Evolutionary conservation across 257 asterid species (phyloP).

Genomic region (Ilex asprella): DNA sequence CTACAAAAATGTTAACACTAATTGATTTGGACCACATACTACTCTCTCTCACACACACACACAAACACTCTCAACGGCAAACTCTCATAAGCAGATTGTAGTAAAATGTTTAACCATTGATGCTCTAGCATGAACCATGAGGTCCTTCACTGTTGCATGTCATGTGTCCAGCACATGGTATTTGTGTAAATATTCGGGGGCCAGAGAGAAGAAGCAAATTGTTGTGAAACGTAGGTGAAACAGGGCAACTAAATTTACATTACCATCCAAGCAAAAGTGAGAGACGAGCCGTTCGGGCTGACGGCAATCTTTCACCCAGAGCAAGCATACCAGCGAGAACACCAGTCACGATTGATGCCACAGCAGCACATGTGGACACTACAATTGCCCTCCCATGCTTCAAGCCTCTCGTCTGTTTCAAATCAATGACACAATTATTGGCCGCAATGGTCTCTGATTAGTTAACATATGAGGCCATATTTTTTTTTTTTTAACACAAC

Average conservation of each 20-base stretch:
- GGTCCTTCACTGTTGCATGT: not conserved
- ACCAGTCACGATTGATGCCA: conserved; percentile 94
- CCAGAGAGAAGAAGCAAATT: not conserved
- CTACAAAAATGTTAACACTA: not conserved
- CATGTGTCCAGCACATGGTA: not conserved
- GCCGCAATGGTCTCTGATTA: not conserved
- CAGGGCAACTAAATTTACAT: conserved; percentile 2
- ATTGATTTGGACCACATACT: not conserved
- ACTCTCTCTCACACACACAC: not conserved
- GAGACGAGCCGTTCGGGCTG: conserved; percentile 72
- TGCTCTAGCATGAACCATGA: not conserved
- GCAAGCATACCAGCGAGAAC: conserved; percentile 98
- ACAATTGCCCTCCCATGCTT: conserved; percentile 98
- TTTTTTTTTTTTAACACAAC: too few species aligned
- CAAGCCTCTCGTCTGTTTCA: conserved; percentile 77
- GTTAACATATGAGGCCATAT: too few species aligned
- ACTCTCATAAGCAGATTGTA: not conserved
- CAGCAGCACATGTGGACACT: conserved; percentile 97
- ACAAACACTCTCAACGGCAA: too few species aligned
- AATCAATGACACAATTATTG: not conserved
- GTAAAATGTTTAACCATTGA: too few species aligned
- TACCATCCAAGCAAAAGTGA: conserved; percentile 92
- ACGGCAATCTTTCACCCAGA: conserved; percentile 82
- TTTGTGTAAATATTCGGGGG: not conserved
- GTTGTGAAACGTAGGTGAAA: not conserved